Percentiles rank a stretch among this genome's conserved stretches.
Evolutionary conservation across 495 filamentous ascomycete genomes (phyloP).

Genomic region (Penicillium bovifimosum): DNA sequence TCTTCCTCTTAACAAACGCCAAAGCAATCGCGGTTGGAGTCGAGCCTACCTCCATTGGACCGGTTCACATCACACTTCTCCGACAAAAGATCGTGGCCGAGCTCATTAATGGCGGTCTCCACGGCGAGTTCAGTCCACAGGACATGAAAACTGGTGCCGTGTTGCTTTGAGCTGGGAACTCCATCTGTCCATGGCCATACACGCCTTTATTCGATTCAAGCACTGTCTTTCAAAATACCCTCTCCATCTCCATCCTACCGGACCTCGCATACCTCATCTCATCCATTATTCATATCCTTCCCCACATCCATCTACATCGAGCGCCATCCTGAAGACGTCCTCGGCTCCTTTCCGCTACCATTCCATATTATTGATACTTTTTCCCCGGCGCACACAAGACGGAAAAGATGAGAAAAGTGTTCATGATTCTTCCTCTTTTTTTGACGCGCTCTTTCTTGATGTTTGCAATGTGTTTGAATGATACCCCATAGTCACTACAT

Average conservation of each 20-base stretch:
- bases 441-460: constrained; percentile 10
- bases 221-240: background rate
- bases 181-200: background rate
- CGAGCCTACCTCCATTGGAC: constrained; percentile 53
- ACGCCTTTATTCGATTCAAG: background rate
- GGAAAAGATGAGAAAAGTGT: constrained; percentile 1
- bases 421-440: constrained; percentile 8
- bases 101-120: constrained; percentile 61
- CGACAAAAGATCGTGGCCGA: constrained; percentile 63
- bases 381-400: constrained; percentile 12
- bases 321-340: constrained; percentile 8
- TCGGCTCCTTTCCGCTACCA: background rate
- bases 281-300: background rate
- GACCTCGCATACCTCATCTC: background rate
- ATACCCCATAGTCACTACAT: constrained; percentile 19
- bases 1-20: constrained; percentile 70
- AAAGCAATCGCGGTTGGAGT: constrained; percentile 62
- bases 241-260: background rate
- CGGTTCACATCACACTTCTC: constrained; percentile 52
- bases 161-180: constrained; percentile 17
- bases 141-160: constrained; percentile 13
- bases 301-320: background rate
- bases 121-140: constrained; percentile 36
- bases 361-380: constrained; percentile 1
- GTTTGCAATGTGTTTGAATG: constrained; percentile 22